Evolutionary conservation across 2,329 filamentous ascomycete species (phyloP).

Genomic region (Stenocarpella maydis): DNA sequence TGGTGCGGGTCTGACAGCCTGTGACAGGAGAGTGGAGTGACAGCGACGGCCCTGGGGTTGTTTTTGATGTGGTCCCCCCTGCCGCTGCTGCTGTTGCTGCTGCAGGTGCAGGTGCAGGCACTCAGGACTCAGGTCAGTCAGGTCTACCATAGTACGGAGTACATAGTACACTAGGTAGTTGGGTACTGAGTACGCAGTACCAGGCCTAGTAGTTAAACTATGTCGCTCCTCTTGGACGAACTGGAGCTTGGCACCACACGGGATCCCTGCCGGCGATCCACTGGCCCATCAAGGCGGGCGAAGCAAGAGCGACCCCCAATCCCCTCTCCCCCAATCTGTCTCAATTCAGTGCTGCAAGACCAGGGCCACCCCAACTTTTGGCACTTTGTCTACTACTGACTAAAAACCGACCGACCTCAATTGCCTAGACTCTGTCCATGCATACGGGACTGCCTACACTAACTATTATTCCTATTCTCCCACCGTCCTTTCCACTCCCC

Average conservation of each 20-base stretch:
- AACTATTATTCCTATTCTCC: neutral
- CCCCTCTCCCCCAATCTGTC: slow-evolving; percentile 17
- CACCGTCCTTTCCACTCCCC: no score
- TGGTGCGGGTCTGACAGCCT: slow-evolving; percentile 9
- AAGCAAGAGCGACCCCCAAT: slow-evolving; percentile 21
- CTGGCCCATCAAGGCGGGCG: slow-evolving; percentile 22
- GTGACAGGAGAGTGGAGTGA: slow-evolving; percentile 9
- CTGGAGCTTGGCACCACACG: slow-evolving; percentile 19
- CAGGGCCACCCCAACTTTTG: slow-evolving; percentile 14
- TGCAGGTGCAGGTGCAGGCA: no score
- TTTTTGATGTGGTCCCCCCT: slow-evolving; percentile 13
- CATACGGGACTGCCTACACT: neutral
- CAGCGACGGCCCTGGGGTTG: neutral
- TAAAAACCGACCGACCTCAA: slow-evolving; percentile 7
- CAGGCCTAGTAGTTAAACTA: neutral
- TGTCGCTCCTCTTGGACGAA: slow-evolving; percentile 8
- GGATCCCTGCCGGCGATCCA: slow-evolving; percentile 19
- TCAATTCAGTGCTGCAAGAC: neutral
- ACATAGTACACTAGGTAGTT: no score
- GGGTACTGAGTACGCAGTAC: no score
- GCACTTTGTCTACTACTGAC: slow-evolving; percentile 5
- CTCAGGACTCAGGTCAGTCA: no score
- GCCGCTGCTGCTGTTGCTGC: neutral
- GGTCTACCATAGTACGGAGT: no score
- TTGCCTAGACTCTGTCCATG: neutral